Conservation (phyloP, 192 early-diverging fungal species). For the Podila epicladia region DNA sequence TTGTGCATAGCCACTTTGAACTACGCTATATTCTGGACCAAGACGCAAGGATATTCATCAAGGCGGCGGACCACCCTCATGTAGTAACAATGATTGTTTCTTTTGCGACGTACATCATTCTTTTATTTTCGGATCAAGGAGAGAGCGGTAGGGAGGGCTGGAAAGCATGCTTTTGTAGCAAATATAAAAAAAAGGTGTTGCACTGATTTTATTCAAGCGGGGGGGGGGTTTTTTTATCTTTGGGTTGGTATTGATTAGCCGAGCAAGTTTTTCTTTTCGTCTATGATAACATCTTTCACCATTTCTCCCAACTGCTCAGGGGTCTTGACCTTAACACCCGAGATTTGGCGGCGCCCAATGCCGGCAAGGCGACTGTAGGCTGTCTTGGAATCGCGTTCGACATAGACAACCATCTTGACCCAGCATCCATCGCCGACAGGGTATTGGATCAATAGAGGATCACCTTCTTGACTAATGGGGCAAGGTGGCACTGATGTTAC, state of each 20-base stretch:
- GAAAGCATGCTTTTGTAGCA: too few relatives aligned
- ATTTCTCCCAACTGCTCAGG: not conserved
- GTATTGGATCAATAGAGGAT: slow-evolving; percentile 35
- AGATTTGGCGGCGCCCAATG: not conserved
- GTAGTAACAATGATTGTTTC: too few relatives aligned
- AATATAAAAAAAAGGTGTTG: too few relatives aligned
- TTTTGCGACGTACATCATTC: too few relatives aligned
- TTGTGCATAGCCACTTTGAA: too few relatives aligned
- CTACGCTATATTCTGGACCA: too few relatives aligned
- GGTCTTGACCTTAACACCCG: not conserved
- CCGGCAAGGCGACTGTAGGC: slow-evolving; percentile 10
- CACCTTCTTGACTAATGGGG: not conserved
- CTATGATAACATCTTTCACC: not conserved
- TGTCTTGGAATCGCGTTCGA: slow-evolving; percentile 16
- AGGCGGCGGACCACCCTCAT: too few relatives aligned
- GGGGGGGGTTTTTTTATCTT: too few relatives aligned
- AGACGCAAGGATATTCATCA: too few relatives aligned
- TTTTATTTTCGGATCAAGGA: too few relatives aligned
- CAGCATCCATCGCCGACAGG: slow-evolving; percentile 28
- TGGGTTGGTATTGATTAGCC: not conserved
- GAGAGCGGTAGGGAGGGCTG: too few relatives aligned
- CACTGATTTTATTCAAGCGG: too few relatives aligned
- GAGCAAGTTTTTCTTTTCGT: not conserved
- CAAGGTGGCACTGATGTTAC: not conserved
- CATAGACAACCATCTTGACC: slow-evolving; percentile 28